Base-by-base conservation (phyloP, 805 yeast genomes). In the Suhomyces kilbournensis region DNA sequence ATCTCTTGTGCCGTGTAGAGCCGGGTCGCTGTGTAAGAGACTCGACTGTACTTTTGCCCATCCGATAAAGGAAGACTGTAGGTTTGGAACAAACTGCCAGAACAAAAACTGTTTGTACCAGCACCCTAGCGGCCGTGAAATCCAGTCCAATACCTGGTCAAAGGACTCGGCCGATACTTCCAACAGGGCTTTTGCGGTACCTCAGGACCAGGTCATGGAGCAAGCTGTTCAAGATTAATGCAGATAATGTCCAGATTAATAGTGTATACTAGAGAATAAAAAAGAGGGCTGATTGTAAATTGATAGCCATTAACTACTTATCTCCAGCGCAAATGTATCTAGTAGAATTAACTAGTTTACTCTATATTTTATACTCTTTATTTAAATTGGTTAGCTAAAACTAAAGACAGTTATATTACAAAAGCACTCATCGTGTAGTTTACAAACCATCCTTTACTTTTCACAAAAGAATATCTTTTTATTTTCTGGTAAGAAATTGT, bases 1-100 rank as follows among this genome's bases (percentile, higher is more conserved):
- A 15, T 77, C 88, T 7, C 77, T 81, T 7, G 81, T 84, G 26
- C 70, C 88, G 55, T 91, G 97, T 67, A 88, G 96, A 64, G 89
- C 85, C 28, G 97, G 97, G 23, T 80, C 81, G 25, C 77, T 77
- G 47, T 91, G 97, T 74, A 78, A 82, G 17, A 82, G 96, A 68
- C 74, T 82, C 47, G 94, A 91, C 67, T 91, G 97, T 72, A 76
- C 79, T 47, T 91, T 90, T 68, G 78, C 87, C 19, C 97, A 91
- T 68, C 96, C 96, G 42, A 73, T 89, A 39, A 77, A 77, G 56
- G 92, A 86, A 63, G 85, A 79, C 49, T 91, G 97, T 73, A 88
- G 86, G 60, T 91, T 84, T 69, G 96, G 90, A 12, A 76, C 76
- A 53, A 81, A 82, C 56, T 91, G 97, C 72, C 81, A 78, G 60